These are phyloP conservation scores for Solanum paucissectum DNA, from an alignment of 257 asterid species.

Conservation along the genomic window DNA sequence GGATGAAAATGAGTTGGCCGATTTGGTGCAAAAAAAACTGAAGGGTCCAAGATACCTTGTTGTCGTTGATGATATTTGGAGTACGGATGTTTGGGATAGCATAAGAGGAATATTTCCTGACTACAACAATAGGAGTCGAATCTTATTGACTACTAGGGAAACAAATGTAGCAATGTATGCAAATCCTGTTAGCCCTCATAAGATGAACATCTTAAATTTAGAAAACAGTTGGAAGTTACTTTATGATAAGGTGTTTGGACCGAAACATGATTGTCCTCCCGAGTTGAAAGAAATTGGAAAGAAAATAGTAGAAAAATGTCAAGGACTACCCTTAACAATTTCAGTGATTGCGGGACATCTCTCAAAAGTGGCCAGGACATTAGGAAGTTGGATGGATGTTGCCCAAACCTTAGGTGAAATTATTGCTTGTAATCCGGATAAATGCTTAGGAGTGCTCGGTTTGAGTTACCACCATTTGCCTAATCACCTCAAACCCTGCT, in stretches of 20 bases:
- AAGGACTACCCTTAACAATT: constrained; percentile 3
- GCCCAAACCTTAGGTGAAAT: neutral
- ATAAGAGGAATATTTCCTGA: neutral
- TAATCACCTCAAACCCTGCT: neutral
- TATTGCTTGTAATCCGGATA: neutral
- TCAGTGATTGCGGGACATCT: neutral
- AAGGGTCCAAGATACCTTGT: neutral
- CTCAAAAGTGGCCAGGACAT: neutral
- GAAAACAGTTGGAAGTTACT: neutral
- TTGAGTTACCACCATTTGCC: neutral
- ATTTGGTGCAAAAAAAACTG: neutral
- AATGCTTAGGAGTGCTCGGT: neutral
- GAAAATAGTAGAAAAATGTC: neutral
- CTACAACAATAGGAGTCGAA: neutral
- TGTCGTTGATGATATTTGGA: constrained; percentile 3
- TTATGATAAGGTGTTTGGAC: neutral
- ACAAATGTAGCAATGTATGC: neutral
- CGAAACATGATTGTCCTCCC: neutral
- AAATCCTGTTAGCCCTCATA: neutral
- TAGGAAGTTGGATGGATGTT: neutral
- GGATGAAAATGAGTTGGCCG: neutral
- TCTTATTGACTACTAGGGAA: constrained; percentile 1
- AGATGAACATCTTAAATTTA: neutral
- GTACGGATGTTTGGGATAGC: neutral
- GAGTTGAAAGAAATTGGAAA: neutral